Evolutionary conservation across 768 basidiomycete species (phyloP).

Genomic region (Pluteus cervinus): DNA sequence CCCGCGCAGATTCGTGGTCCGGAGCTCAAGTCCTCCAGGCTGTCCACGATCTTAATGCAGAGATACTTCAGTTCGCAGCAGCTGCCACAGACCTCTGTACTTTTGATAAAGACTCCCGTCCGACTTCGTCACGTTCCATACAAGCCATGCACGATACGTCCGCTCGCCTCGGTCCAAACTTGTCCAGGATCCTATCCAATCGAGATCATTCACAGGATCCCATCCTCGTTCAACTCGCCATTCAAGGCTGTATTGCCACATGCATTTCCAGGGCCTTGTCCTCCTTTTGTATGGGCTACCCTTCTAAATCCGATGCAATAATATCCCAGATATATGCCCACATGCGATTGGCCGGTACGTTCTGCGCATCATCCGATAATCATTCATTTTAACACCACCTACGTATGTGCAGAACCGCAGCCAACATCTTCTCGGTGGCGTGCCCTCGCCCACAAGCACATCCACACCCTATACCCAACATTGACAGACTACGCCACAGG

Average conservation of each 20-base stretch:
- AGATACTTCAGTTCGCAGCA: slow-evolving; percentile 76
- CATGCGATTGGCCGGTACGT: slow-evolving; percentile 49
- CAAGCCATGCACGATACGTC: slow-evolving; percentile 57
- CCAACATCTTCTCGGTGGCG: slow-evolving; percentile 77
- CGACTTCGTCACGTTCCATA: slow-evolving; percentile 31
- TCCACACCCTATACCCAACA: slow-evolving; percentile 62
- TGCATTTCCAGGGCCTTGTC: slow-evolving; percentile 64
- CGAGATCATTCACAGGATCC: slow-evolving; percentile 73
- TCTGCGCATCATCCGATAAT: not conserved
- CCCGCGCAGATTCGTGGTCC: slow-evolving; percentile 69
- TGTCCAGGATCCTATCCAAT: slow-evolving; percentile 53
- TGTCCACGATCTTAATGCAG: slow-evolving; percentile 73
- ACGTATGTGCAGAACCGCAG: slow-evolving; percentile 51
- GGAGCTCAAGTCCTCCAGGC: slow-evolving; percentile 76
- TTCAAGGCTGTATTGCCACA: slow-evolving; percentile 65
- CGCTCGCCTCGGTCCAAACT: slow-evolving; percentile 54
- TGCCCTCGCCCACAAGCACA: slow-evolving; percentile 62
- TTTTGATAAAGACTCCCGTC: slow-evolving; percentile 36
- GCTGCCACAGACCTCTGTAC: slow-evolving; percentile 65
- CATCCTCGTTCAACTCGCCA: slow-evolving; percentile 67
- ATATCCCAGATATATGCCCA: slow-evolving; percentile 55
- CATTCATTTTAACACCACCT: slow-evolving; percentile 4
- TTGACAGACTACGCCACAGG: slow-evolving; percentile 60
- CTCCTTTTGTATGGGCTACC: slow-evolving; percentile 70
- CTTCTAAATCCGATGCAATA: slow-evolving; percentile 61